Percentiles rank a stretch among this genome's conserved stretches.
These are phyloP conservation scores for Ananas comosus DNA, from an alignment of 176 grass and related monocot species.

Conservation along the genomic window DNA sequence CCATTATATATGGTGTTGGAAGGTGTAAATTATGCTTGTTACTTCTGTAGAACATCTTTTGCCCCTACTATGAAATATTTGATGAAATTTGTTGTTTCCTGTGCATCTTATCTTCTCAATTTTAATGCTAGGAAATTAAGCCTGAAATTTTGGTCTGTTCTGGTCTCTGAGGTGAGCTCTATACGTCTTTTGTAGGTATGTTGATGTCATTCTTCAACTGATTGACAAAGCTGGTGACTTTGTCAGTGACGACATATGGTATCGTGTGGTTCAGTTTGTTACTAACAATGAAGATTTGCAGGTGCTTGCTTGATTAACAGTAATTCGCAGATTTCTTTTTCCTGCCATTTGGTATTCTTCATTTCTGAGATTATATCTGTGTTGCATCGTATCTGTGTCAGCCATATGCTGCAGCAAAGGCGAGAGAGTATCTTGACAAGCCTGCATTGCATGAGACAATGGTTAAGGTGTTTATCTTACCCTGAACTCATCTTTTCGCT, in stretches of 20 bases:
- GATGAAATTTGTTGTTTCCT: neutral
- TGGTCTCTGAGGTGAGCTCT: neutral
- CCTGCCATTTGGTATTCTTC: constrained; percentile 12
- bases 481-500: constrained; percentile 3
- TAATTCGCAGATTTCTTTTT: constrained; percentile 10
- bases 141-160: neutral
- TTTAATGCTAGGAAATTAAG: neutral
- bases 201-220: constrained; percentile 98
- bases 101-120: neutral
- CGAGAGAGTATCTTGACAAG: constrained; percentile 94
- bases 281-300: constrained; percentile 99
- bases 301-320: constrained; percentile 40
- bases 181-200: constrained; percentile 59
- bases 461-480: constrained; percentile 77
- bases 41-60: constrained; percentile 1
- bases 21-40: neutral
- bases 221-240: constrained; percentile 99
- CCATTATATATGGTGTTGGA: neutral
- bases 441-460: constrained; percentile 98
- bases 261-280: constrained; percentile 99
- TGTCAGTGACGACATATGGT: constrained; percentile 99
- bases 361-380: constrained; percentile 13
- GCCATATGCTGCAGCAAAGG: constrained; percentile 92
- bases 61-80: neutral
- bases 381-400: constrained; percentile 16